Evolutionary conservation across 78 protist genomes (phyloP), one percentile per base, ranked within the genome.

Genomic region (Diacronema lutheri): DNA sequence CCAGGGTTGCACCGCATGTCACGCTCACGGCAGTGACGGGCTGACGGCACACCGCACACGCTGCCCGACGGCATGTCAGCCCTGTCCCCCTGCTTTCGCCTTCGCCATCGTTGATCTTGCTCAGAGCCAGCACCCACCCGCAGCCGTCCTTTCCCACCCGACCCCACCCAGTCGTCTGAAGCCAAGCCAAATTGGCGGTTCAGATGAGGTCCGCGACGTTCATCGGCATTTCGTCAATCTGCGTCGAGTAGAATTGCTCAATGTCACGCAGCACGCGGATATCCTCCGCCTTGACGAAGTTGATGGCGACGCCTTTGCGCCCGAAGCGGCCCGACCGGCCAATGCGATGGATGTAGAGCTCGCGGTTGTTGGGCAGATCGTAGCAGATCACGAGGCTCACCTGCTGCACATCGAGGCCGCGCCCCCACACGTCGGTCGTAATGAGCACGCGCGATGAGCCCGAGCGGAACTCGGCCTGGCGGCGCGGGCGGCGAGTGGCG

Each of bases 241-340:
- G 94, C 26, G 94, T 91, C 9, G 90, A 86, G 77, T 91, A 91
- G 64, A 44, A 91, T 88, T 91, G 92, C 86, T 97, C 99, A 55
- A 98, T 86, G 37, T 98, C 99, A 10, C 95, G 89, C 73, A 98
- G 90, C 41, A 86, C 88, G 46, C 92, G 91, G 76, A 89, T 92
- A 87, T 98, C 99, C 41, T 93, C 95, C 46, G 56, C 26, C 46
- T 95, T 95, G 84, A 97, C 98, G 66, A 98, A 97, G 95, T 96
- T 97, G 91, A 98, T 97, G 62, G 99, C 99, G 64, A 97, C 98
- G 81, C 99, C 99, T 92, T 96, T 96, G 41, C 99, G 89, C 25
- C 99, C 99, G 90, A 93, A 98, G 33, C 99, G 95, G 31, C 99
- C 99, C 0, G 95, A 83, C 25, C 99, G 97, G 44, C 99, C 99